Evolutionary conservation across 495 filamentous ascomycete species (phyloP).

Genomic region (Oidiodendron maius): DNA sequence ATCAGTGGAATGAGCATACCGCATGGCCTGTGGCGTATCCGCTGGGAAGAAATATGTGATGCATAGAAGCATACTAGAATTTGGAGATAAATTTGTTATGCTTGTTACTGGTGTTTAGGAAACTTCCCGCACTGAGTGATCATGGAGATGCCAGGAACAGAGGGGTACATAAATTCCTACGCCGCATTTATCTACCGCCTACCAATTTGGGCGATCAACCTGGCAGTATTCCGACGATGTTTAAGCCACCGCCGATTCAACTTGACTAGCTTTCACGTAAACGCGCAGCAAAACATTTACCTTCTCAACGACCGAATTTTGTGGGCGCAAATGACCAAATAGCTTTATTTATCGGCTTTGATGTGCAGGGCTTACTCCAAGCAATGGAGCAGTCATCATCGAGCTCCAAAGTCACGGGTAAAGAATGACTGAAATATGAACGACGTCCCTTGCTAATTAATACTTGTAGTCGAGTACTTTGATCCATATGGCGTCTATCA

Average conservation of each 20-base stretch:
- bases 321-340: not conserved
- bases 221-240: not conserved
- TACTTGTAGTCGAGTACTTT: conserved; percentile 59
- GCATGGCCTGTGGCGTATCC: conserved; percentile 23
- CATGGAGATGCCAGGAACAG: too few species aligned
- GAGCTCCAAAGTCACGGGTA: conserved; percentile 70
- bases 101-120: too few species aligned
- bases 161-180: too few species aligned
- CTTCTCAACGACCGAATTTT: not conserved
- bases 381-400: conserved; percentile 57
- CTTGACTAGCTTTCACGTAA: not conserved
- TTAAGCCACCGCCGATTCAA: not conserved
- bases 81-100: too few species aligned
- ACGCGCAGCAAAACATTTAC: not conserved
- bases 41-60: conserved; percentile 26
- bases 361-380: not conserved
- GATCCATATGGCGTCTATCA: conserved; percentile 85
- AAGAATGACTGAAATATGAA: conserved; percentile 9
- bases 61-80: too few species aligned
- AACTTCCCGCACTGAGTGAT: too few species aligned
- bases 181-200: not conserved
- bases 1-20: conserved; percentile 25
- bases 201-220: not conserved
- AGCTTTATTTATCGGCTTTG: not conserved
- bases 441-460: conserved; percentile 2